phyloP scores from a whole-genome alignment of 2,329 filamentous ascomycete genomes.

The Fusarium floridanum region DNA sequence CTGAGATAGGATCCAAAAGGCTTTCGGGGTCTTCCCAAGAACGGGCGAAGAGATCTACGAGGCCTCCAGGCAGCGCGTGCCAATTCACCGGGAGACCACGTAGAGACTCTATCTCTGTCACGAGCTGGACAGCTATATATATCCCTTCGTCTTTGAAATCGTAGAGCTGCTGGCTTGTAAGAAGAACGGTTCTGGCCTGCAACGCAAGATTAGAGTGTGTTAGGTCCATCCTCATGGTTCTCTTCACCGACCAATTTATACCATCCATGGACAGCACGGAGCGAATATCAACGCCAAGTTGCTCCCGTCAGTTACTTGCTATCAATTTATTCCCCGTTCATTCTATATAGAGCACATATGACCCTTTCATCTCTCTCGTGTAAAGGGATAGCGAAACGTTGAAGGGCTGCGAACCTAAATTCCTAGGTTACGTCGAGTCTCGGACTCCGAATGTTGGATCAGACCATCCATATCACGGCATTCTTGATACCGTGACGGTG shows the following conservation, averaged over 20 bases:
- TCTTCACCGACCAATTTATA: background rate
- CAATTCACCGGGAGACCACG: background rate
- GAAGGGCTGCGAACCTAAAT: background rate
- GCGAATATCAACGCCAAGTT: background rate
- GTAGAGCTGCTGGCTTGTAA: background rate
- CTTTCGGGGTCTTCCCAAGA: no score
- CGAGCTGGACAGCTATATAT: background rate
- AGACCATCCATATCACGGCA: background rate
- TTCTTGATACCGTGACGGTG: no score
- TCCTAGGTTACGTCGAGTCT: background rate
- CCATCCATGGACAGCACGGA: no score
- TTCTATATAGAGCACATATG: background rate
- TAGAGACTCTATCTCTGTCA: background rate
- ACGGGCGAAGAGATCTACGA: background rate
- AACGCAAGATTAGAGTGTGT: background rate
- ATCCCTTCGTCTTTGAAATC: background rate
- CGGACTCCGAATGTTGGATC: background rate
- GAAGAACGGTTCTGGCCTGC: background rate
- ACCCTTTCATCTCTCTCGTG: background rate
- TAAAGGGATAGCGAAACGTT: background rate
- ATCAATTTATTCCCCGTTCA: background rate
- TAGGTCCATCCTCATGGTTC: background rate
- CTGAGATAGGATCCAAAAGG: no score
- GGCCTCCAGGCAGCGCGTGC: background rate
- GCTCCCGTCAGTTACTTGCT: background rate